A percentile compares a stretch with the other conserved stretches of the same genome.
These are phyloP conservation scores for Globisporangium cederbergense DNA, from an alignment of 352 stramenopile genomes.

Conservation along the genomic window DNA sequence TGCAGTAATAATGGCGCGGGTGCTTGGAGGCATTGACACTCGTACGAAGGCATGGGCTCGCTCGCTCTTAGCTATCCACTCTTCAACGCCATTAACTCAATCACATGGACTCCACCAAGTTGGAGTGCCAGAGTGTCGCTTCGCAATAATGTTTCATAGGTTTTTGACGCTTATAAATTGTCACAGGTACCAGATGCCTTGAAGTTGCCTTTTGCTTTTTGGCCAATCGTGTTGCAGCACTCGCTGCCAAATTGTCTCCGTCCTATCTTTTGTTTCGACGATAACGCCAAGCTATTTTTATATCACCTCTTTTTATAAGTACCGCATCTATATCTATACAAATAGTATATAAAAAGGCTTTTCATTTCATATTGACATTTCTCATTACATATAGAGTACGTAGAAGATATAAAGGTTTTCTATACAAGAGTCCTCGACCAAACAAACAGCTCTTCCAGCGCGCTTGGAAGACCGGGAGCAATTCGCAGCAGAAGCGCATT, in stretches of 20 bases:
- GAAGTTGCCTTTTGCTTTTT: conserved; percentile 7
- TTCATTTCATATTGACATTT: too few relatives aligned
- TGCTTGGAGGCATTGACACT: too few relatives aligned
- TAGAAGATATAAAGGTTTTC: neutral
- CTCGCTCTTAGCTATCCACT: too few relatives aligned
- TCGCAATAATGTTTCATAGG: too few relatives aligned
- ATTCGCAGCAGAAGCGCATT: neutral
- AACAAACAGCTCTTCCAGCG: neutral
- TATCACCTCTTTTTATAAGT: neutral
- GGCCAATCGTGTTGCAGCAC: neutral
- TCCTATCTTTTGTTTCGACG: conserved; percentile 20
- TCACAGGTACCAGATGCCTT: neutral
- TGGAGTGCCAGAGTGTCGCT: too few relatives aligned
- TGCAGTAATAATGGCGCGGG: too few relatives aligned
- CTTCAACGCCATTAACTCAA: too few relatives aligned
- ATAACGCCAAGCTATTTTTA: neutral
- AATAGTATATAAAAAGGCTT: too few relatives aligned
- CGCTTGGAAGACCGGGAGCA: conserved; percentile 1
- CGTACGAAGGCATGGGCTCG: too few relatives aligned
- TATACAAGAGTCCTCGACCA: neutral
- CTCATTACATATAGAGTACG: too few relatives aligned
- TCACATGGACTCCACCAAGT: too few relatives aligned
- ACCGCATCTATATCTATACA: too few relatives aligned
- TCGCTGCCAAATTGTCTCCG: neutral
- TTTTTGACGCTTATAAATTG: neutral